phyloP scores from a whole-genome alignment of 2,329 filamentous ascomycete genomes.

The Paecilomyces variotii region DNA sequence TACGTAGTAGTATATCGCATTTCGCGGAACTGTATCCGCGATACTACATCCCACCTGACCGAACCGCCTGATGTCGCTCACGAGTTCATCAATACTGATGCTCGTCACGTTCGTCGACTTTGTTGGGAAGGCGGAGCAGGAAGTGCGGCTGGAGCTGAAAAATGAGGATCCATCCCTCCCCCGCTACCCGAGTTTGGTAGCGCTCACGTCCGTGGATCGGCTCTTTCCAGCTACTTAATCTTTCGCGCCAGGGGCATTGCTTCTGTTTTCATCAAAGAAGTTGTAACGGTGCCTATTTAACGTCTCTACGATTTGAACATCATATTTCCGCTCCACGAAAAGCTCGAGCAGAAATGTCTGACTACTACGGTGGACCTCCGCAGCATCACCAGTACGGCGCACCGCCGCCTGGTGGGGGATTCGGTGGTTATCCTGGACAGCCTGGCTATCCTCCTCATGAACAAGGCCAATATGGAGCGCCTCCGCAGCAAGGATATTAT shows the following conservation, averaged over 20 bases:
- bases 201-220: neutral
- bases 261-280: neutral
- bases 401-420: constrained; percentile 5
- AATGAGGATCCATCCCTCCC: neutral
- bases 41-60: neutral
- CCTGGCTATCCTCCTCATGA: constrained; percentile 15
- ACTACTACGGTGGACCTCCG: neutral
- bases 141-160: neutral
- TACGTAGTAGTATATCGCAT: neutral
- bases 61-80: neutral
- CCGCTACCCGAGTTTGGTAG: neutral
- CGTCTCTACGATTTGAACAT: neutral
- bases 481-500: constrained; percentile 17
- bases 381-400: constrained; percentile 14
- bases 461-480: constrained; percentile 10
- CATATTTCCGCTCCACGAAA: neutral
- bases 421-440: constrained; percentile 14
- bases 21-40: neutral
- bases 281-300: neutral
- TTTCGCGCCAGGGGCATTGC: neutral
- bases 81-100: neutral
- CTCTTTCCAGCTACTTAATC: neutral
- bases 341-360: neutral
- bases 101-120: neutral
- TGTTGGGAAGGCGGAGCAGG: neutral